These are phyloP conservation scores for Neofusicoccum parvum DNA, from an alignment of 2,329 filamentous ascomycete genomes.

Conservation along the genomic window DNA sequence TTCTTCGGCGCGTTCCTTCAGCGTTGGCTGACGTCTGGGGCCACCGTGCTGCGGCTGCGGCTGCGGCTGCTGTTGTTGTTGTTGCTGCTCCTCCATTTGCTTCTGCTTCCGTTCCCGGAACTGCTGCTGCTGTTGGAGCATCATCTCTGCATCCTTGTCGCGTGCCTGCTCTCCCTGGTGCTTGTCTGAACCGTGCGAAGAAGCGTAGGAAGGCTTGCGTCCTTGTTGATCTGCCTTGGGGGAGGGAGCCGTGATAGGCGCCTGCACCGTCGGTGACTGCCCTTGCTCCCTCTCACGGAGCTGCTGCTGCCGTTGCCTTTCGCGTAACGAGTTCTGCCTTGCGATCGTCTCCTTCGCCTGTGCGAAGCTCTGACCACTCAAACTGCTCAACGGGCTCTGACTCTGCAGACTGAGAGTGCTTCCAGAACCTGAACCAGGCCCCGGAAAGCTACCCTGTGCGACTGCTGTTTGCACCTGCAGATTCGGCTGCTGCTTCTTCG, in stretches of 20 bases:
- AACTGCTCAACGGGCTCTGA: constrained; percentile 18
- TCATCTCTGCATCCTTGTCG: constrained; percentile 12
- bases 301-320: neutral
- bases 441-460: neutral
- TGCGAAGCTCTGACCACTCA: constrained; percentile 14
- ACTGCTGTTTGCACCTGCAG: neutral
- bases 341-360: constrained; percentile 14
- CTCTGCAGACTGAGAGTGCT: constrained; percentile 5
- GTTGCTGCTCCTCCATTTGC: neutral
- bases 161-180: neutral
- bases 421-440: neutral
- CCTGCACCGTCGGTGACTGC: neutral
- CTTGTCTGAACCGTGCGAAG: neutral
- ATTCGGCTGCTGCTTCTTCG: constrained; percentile 2
- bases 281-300: neutral
- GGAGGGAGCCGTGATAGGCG: neutral
- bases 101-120: constrained; percentile 16
- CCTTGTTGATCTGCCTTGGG: neutral
- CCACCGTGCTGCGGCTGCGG: neutral
- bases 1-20: constrained; percentile 21
- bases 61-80: neutral
- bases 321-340: neutral
- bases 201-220: constrained; percentile 9
- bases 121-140: constrained; percentile 14
- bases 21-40: constrained; percentile 12